Evolutionary conservation across 768 basidiomycete species (phyloP), one percentile per base, ranked within the genome.

Genomic region (Suillus variegatus): DNA sequence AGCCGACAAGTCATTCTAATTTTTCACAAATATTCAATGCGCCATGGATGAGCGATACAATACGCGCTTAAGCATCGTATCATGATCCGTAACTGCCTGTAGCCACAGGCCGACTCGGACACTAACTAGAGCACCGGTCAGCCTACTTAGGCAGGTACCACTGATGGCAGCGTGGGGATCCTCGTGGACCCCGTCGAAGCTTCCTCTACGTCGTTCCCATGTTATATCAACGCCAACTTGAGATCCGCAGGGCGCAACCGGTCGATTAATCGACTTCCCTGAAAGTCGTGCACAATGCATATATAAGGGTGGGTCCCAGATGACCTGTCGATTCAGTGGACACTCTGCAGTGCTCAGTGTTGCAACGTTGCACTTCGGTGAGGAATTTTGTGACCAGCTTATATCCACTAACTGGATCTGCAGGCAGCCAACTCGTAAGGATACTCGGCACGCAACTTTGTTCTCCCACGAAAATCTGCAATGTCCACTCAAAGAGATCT

Each of bases 381-480:
- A 43, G 18, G 25, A 41, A 41, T 41, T 25, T 58, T 25, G 25
- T 18, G 16, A 1, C 38, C 9, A 18, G 16, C 6, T 43, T 28
- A 7, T 28, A 52, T 52, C 10, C n/a, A 60, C 60, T 49, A 22
- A 52, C 22, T 4, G 20, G 10, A 60, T 9, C 41, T 20, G 3
- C 58, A 60, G 40, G 40, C 41, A 3, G 16, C 4, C 38, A 22
- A 4, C 16, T 40, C 16, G 25, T 28, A 58, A 41, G 9, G 40
- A 14, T 40, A 20, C 25, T 13, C 36, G 28, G n/a, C 58, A 20
- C 36, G n/a, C 52, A 28, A 32, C 28, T 18, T 54, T 20, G 2
- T 43, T 43, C 18, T 43, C 32, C 18, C 18, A 9, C 28, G 32
- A 4, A 20, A 87, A 68, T 84, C 84, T 9, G 71, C 73, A 61